Evolutionary conservation across 306 rosid species (phyloP).

Genomic region (Malus fusca): DNA sequence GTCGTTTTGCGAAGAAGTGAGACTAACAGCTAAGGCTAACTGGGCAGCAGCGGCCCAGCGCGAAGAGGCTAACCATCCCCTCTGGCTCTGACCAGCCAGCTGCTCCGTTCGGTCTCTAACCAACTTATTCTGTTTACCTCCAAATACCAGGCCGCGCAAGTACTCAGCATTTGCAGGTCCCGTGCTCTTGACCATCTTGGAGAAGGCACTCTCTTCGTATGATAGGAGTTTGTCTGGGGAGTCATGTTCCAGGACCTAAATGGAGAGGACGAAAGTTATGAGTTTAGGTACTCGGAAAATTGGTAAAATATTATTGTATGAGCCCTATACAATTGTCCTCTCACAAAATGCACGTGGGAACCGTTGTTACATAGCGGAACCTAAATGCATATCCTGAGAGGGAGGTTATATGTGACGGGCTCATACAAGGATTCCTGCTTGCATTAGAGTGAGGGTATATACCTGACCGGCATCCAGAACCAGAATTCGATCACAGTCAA

Average conservation of each 20-base stretch:
- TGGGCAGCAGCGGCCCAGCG: slow-evolving; percentile 69
- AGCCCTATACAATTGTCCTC: not conserved
- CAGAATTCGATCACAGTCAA: slow-evolving; percentile 67
- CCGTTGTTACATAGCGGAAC: no score
- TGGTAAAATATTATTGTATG: not conserved
- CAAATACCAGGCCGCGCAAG: slow-evolving; percentile 46
- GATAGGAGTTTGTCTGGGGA: slow-evolving; percentile 50
- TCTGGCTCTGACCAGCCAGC: slow-evolving; percentile 18
- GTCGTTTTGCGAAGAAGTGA: slow-evolving; percentile 48
- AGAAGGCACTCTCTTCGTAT: slow-evolving; percentile 58
- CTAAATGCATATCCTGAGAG: no score
- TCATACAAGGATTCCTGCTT: not conserved
- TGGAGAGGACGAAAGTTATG: not conserved
- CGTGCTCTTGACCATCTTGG: slow-evolving; percentile 77
- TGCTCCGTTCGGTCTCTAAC: slow-evolving; percentile 13
- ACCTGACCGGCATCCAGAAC: slow-evolving; percentile 77
- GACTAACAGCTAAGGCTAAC: slow-evolving; percentile 60
- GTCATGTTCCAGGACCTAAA: slow-evolving; percentile 62
- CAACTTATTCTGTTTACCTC: slow-evolving; percentile 16
- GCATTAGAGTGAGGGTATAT: slow-evolving; percentile 9
- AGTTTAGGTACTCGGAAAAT: not conserved
- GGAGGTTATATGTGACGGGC: no score
- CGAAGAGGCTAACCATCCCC: slow-evolving; percentile 32
- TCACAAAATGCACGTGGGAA: not conserved
- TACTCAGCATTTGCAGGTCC: slow-evolving; percentile 77